Conservation (phyloP, 1,284 basidiomycete genomes). For the Microbotryum intermedium region DNA sequence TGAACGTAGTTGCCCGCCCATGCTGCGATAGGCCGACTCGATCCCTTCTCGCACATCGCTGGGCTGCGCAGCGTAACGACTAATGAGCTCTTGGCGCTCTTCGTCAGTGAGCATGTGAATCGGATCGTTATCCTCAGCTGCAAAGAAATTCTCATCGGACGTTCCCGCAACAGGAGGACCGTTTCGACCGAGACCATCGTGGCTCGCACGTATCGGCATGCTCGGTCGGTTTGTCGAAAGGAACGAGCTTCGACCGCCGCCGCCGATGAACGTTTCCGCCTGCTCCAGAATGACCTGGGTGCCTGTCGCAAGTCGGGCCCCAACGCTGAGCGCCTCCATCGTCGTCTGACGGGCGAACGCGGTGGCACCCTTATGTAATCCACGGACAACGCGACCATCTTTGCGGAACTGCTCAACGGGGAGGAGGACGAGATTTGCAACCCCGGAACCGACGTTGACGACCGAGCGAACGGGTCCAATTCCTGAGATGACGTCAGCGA, state of each 20-base stretch:
- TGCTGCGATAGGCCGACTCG: constrained; percentile 76
- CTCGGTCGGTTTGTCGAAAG: neutral
- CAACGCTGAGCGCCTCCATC: constrained; percentile 86
- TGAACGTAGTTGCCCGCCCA: constrained; percentile 74
- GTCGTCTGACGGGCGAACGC: constrained; percentile 89
- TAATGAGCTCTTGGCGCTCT: constrained; percentile 51
- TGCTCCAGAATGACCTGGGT: constrained; percentile 95
- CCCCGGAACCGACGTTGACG: constrained; percentile 91
- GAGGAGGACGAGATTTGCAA: constrained; percentile 88
- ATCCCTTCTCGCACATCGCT: constrained; percentile 73
- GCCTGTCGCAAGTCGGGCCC: constrained; percentile 88
- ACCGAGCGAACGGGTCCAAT: constrained; percentile 89
- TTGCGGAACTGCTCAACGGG: constrained; percentile 97
- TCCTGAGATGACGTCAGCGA: constrained; percentile 95
- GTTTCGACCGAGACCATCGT: neutral
- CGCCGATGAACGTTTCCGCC: constrained; percentile 84
- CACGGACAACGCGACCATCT: constrained; percentile 84
- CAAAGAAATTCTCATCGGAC: neutral
- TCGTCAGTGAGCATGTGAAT: constrained; percentile 29
- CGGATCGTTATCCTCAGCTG: neutral
- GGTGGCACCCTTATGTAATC: constrained; percentile 86
- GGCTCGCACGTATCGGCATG: neutral
- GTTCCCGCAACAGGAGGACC: neutral
- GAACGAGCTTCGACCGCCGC: constrained; percentile 32
- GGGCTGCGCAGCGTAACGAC: constrained; percentile 86